Percentiles rank a stretch among this genome's conserved stretches.
phyloP scores from a whole-genome alignment of 2,329 filamentous ascomycete species.

The Aureobasidium subglaciale region DNA sequence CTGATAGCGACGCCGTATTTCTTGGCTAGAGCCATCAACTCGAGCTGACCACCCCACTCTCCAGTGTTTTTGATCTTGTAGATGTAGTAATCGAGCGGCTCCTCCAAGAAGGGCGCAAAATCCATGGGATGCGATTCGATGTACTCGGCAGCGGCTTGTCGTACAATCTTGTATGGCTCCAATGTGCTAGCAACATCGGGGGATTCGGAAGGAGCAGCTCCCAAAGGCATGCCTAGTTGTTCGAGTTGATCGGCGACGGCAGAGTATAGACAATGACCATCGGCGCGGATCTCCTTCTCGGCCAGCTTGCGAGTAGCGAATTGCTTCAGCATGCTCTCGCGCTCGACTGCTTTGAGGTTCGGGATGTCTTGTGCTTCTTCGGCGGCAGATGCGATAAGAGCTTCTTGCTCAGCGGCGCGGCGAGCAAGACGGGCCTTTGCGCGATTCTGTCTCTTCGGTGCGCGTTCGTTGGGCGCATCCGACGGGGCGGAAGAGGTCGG shows the following conservation, averaged over 20 bases:
- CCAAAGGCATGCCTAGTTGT: slow-evolving; percentile 38
- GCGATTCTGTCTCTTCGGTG: slow-evolving; percentile 70
- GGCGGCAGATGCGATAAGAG: slow-evolving; percentile 58
- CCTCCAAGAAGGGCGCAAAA: slow-evolving; percentile 81
- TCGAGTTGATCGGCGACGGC: slow-evolving; percentile 73
- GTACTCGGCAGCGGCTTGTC: slow-evolving; percentile 67
- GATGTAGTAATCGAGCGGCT: slow-evolving; percentile 66
- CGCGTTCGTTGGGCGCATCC: slow-evolving; percentile 7
- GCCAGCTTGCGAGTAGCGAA: slow-evolving; percentile 58
- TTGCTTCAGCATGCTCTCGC: slow-evolving; percentile 59
- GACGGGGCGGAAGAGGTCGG: slow-evolving; percentile 17
- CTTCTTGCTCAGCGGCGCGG: slow-evolving; percentile 76
- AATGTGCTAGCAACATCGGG: slow-evolving; percentile 16
- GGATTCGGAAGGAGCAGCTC: slow-evolving; percentile 17
- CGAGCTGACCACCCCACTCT: slow-evolving; percentile 93
- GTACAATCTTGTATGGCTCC: slow-evolving; percentile 55
- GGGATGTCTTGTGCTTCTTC: slow-evolving; percentile 69
- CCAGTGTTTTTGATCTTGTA: slow-evolving; percentile 75
- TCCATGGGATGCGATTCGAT: slow-evolving; percentile 69
- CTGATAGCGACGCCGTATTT: slow-evolving; percentile 74
- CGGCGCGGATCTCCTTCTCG: slow-evolving; percentile 75
- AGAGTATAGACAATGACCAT: slow-evolving; percentile 92
- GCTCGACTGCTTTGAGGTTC: slow-evolving; percentile 64
- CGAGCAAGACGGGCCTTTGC: slow-evolving; percentile 87
- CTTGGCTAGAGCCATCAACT: slow-evolving; percentile 76